phyloP scores from a whole-genome alignment of 306 rosid species.

The Potentilla sterilis region DNA sequence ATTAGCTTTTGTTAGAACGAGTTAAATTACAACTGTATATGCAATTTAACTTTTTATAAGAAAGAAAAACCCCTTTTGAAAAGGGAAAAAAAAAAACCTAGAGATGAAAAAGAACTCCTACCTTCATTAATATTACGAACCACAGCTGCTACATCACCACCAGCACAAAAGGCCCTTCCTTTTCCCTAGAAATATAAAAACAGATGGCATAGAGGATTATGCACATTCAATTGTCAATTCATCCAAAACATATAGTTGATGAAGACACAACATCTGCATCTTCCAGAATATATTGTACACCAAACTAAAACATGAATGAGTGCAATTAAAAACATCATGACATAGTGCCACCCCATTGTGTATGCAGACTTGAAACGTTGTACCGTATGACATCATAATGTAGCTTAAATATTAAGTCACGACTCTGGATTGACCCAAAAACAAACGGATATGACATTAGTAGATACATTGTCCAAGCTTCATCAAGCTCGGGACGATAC shows the following conservation, averaged over 20 bases:
- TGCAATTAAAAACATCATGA: not conserved
- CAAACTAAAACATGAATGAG: not conserved
- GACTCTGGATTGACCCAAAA: not conserved
- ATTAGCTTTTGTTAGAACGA: not conserved
- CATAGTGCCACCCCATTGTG: not conserved
- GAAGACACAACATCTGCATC: conserved; percentile 10
- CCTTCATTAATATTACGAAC: conserved; percentile 48
- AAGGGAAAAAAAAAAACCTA: not conserved
- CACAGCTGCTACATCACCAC: conserved; percentile 84
- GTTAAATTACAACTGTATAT: not conserved
- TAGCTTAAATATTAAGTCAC: not conserved
- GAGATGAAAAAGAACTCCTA: conserved; percentile 18
- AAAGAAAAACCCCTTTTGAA: not conserved
- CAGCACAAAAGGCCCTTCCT: conserved; percentile 97
- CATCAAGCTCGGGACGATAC: not conserved
- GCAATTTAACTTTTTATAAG: not conserved
- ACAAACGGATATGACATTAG: not conserved
- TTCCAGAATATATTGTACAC: not conserved
- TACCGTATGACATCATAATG: not conserved
- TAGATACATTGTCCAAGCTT: not conserved
- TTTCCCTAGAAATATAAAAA: conserved; percentile 60
- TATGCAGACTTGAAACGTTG: not conserved
- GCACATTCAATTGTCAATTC: not conserved
- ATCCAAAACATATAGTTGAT: not conserved
- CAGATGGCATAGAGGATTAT: conserved; percentile 5